phyloP scores from a whole-genome alignment of 345 rosid genomes.

The Bretschneidera sinensis region DNA sequence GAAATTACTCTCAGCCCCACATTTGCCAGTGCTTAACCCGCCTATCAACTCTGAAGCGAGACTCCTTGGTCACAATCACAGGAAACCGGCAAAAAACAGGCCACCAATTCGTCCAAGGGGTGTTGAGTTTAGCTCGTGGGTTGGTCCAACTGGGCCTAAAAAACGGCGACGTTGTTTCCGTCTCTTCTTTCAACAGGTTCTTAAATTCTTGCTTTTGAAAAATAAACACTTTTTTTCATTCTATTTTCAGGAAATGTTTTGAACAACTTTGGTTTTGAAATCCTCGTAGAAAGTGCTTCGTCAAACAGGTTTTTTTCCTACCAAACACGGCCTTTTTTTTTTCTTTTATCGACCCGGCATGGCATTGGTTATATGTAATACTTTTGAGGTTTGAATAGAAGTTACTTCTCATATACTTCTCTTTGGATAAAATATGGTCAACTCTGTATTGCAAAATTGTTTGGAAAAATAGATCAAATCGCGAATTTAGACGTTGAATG shows the following conservation, averaged over 20 bases:
- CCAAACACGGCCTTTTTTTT: neutral
- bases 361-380: neutral
- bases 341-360: neutral
- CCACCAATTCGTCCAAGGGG: slow-evolving; percentile 43
- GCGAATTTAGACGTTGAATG: too few species aligned
- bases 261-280: neutral
- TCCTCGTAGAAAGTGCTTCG: neutral
- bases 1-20: slow-evolving; percentile 51
- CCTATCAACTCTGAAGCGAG: slow-evolving; percentile 41
- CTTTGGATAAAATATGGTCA: neutral
- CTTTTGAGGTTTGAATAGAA: neutral
- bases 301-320: neutral
- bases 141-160: slow-evolving; percentile 47
- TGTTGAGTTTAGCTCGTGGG: slow-evolving; percentile 43
- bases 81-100: slow-evolving; percentile 53
- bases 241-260: neutral
- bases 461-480: too few species aligned
- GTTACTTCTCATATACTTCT: neutral
- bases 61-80: slow-evolving; percentile 34
- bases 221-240: too few species aligned
- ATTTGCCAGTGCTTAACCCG: slow-evolving; percentile 68
- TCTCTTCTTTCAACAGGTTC: slow-evolving; percentile 76
- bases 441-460: neutral
- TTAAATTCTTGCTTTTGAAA: neutral
- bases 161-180: slow-evolving; percentile 57